Percentiles rank a stretch among this genome's conserved stretches.
These are phyloP conservation scores for Laguncularia racemosa DNA, from an alignment of 345 rosid species.

Conservation along the genomic window DNA sequence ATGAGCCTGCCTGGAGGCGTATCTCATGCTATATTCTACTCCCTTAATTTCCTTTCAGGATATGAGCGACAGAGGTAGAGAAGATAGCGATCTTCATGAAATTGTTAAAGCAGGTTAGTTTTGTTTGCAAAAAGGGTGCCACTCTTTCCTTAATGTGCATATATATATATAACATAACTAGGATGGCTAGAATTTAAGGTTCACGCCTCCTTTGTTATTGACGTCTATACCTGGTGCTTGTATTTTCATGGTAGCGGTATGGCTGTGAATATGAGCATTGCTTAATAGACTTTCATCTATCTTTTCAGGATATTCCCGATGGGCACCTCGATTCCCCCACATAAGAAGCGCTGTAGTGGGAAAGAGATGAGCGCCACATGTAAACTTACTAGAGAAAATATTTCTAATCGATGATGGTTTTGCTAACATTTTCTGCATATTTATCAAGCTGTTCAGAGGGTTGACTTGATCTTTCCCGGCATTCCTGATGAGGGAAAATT, in stretches of 20 bases:
- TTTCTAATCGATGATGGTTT: too few species aligned
- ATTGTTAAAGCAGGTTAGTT: conserved; percentile 52
- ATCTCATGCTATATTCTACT: background rate
- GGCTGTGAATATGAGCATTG: background rate
- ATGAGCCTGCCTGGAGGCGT: background rate
- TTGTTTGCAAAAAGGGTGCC: background rate
- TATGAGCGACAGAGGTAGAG: conserved; percentile 19
- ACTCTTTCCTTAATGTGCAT: too few species aligned
- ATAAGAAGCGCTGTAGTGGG: conserved; percentile 23
- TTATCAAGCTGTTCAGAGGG: too few species aligned
- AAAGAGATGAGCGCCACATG: background rate
- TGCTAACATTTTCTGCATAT: too few species aligned
- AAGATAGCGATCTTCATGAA: conserved; percentile 58
- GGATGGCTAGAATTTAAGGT: too few species aligned
- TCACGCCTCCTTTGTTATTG: too few species aligned
- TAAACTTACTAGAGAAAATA: too few species aligned
- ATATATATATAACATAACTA: too few species aligned
- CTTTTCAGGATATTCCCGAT: conserved; percentile 46
- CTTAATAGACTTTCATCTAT: background rate
- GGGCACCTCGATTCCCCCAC: conserved; percentile 55
- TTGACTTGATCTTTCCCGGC: too few species aligned
- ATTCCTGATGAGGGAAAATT: too few species aligned
- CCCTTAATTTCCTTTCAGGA: conserved; percentile 23
- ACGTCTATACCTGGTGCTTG: background rate
- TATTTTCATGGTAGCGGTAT: background rate